Evolutionary conservation across 106 monocot genomes (phyloP).

Genomic region (Platanthera guangdongensis): DNA sequence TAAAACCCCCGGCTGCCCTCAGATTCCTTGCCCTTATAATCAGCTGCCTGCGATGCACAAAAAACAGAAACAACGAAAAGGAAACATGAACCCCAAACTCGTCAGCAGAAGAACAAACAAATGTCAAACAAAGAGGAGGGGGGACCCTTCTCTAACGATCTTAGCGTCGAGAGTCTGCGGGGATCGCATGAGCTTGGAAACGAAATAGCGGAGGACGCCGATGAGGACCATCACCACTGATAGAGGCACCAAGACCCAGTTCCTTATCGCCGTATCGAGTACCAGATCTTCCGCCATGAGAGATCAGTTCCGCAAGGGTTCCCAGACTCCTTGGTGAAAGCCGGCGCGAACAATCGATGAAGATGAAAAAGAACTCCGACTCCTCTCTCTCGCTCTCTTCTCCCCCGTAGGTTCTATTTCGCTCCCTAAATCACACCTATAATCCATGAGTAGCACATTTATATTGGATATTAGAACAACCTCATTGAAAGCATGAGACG

Average conservation of each 20-base stretch:
- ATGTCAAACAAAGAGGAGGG: not conserved
- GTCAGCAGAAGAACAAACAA: not conserved
- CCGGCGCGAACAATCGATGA: not conserved
- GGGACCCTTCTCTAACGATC: slow-evolving; percentile 78
- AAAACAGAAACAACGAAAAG: not conserved
- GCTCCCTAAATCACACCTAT: no score
- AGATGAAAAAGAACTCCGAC: not conserved
- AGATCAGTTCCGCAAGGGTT: not conserved
- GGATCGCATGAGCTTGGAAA: slow-evolving; percentile 92
- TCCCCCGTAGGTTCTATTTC: no score
- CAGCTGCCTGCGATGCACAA: slow-evolving; percentile 20
- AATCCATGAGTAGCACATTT: no score
- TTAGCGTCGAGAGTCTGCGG: slow-evolving; percentile 60
- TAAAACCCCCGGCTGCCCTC: slow-evolving; percentile 18
- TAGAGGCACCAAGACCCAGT: slow-evolving; percentile 93
- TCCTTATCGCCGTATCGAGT: slow-evolving; percentile 91
- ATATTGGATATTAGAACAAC: no score
- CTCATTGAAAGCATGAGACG: no score
- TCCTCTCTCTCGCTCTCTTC: no score
- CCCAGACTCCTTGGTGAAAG: not conserved
- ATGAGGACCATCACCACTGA: slow-evolving; percentile 98
- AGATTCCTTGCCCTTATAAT: slow-evolving; percentile 25
- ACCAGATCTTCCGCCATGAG: slow-evolving; percentile 89
- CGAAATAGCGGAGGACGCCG: slow-evolving; percentile 95
- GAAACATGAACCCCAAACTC: not conserved